Base-by-base conservation (phyloP, 331 rosid genomes). In the Quercus lobata region DNA sequence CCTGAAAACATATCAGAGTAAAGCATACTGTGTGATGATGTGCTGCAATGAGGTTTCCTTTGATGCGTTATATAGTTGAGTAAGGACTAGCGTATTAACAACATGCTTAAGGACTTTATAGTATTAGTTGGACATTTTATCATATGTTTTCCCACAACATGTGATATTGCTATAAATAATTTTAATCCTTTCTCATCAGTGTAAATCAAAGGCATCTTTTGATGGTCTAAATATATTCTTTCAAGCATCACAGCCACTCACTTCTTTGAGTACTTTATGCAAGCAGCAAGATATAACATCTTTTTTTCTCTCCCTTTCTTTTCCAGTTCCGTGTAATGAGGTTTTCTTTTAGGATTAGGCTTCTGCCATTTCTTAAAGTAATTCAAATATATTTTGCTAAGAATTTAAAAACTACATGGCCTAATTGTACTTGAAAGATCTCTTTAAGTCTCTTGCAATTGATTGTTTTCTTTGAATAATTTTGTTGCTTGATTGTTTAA, bases 401-500 rank as follows among this genome's bases (percentile, higher is more conserved):
- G 65, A 4, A 21, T 21, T 7, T 21, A 58, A 22, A 10, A 22
- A 22, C 17, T 60, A 60, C 25, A 60, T 24, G 66, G 4, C 34
- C 25, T 27, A 8, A 27, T 24, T 27, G 7, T 27, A 24, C 6
- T 14, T 27, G 25, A 12, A 24, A 25, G 30, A 49, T 49, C 55
- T 12, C 55, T 11, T 49, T 14, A 49, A 11, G 68, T 22, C 18
- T 60, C 34, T 25, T 24, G 41, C 22, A 30, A 30, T 7, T 9
- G 66, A 35, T 27, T 76, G 75, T 37, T 44, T 65, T 29, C 37
- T 55, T 69, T 41, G 30, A 35, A 70, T 35, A 18, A 44, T 70
- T 65, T 71, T 81, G 19, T 66, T 68, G 27, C 71, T 56, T 62
- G 52, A 60, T 60, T 77, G 41, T 63, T 58, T 60, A 10, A 30